phyloP scores from a whole-genome alignment of 192 early-diverging fungal species.

The Entomortierella beljakovae region DNA sequence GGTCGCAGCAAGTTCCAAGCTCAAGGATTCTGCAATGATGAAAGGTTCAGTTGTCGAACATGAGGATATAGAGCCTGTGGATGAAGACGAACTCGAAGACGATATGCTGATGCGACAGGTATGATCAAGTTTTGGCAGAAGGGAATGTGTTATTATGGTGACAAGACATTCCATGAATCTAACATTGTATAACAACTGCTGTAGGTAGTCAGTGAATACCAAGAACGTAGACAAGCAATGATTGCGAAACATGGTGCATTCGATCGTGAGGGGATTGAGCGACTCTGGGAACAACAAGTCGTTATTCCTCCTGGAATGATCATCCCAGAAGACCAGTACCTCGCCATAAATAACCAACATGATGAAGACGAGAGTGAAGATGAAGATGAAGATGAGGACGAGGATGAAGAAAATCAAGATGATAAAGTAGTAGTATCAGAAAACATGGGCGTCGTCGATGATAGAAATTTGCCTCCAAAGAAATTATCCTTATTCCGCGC shows the following conservation, averaged over 20 bases:
- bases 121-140: background rate
- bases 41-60: constrained; percentile 59
- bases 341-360: background rate
- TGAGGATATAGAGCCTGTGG: constrained; percentile 53
- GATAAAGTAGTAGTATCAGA: background rate
- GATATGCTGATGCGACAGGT: constrained; percentile 64
- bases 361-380: constrained; percentile 2
- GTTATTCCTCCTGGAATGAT: constrained; percentile 49
- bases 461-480: constrained; percentile 42
- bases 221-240: constrained; percentile 51
- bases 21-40: constrained; percentile 56
- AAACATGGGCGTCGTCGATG: constrained; percentile 6
- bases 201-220: constrained; percentile 53
- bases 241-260: constrained; percentile 43
- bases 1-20: constrained; percentile 20
- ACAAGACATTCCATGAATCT: background rate
- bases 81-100: constrained; percentile 60
- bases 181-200: background rate
- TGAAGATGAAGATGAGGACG: background rate
- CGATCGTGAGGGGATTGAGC: constrained; percentile 38
- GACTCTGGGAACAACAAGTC: constrained; percentile 48
- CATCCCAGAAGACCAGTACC: constrained; percentile 24
- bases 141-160: background rate
- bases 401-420: constrained; percentile 2
- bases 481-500: constrained; percentile 51